Conservation (phyloP, 2,329 filamentous ascomycete species). For the Claviceps maximensis region DNA sequence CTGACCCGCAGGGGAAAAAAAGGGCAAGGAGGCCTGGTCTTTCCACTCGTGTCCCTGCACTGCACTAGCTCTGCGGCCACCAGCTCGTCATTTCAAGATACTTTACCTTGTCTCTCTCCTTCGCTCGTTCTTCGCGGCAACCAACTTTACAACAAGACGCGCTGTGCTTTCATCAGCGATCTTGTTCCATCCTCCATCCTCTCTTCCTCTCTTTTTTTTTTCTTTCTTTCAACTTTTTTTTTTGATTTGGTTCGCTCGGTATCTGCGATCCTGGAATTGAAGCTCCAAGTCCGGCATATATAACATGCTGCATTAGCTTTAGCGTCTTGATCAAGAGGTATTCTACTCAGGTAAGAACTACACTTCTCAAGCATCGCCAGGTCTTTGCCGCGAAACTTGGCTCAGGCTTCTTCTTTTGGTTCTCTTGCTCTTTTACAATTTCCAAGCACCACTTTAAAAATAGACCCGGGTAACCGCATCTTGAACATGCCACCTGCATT, state of each 20-base stretch:
- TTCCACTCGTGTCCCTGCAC: constrained; percentile 1
- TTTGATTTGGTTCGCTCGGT: not conserved
- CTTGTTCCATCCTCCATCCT: not conserved
- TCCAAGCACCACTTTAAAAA: not conserved
- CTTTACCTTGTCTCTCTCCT: not conserved
- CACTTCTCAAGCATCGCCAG: not conserved
- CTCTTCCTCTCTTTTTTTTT: not conserved
- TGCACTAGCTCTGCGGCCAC: constrained; percentile 1
- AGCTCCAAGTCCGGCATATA: not conserved
- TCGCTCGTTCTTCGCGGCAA: not conserved
- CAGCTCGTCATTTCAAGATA: constrained; percentile 3
- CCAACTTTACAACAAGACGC: not conserved
- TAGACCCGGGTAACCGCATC: not conserved
- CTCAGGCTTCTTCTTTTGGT: not conserved
- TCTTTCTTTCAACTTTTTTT: no score
- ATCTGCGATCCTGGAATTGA: not conserved
- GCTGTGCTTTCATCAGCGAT: constrained; percentile 1
- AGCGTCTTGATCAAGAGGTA: not conserved
- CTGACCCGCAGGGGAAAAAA: constrained; percentile 5
- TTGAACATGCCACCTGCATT: constrained; percentile 3
- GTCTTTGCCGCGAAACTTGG: not conserved
- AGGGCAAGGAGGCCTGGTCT: constrained; percentile 3
- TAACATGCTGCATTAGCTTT: not conserved
- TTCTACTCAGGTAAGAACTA: constrained; percentile 1
- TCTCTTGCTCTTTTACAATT: not conserved